A percentile compares a stretch with the other conserved stretches of the same genome.
phyloP scores from a whole-genome alignment of 306 rosid species.

The Malus fusca region DNA sequence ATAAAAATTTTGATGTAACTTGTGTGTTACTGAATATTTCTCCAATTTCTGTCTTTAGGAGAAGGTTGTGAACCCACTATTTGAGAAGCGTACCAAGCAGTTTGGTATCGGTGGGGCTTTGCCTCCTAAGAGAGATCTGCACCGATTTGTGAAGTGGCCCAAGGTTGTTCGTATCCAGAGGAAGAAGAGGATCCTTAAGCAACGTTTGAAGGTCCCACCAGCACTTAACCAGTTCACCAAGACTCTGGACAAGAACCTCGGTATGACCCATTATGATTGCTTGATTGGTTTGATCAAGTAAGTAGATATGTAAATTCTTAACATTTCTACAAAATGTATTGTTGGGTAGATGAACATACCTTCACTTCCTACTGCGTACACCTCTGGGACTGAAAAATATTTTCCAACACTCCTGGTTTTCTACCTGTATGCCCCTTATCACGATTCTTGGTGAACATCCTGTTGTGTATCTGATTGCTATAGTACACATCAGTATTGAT shows the following conservation, averaged over 20 bases:
- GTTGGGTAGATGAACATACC: not conserved
- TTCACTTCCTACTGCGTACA: not conserved
- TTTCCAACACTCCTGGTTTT: not conserved
- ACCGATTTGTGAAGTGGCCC: slow-evolving; percentile 66
- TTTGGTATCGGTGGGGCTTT: slow-evolving; percentile 79
- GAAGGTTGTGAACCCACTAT: slow-evolving; percentile 54
- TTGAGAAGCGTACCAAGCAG: slow-evolving; percentile 63
- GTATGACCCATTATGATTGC: slow-evolving; percentile 5
- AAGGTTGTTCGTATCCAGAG: slow-evolving; percentile 50
- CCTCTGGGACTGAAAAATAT: not conserved
- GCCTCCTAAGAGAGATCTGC: slow-evolving; percentile 68
- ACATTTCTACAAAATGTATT: not conserved
- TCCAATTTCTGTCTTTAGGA: slow-evolving; percentile 19
- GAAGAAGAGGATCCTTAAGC: slow-evolving; percentile 62
- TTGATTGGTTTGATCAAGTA: not conserved
- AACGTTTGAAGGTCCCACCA: slow-evolving; percentile 71
- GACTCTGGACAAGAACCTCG: slow-evolving; percentile 68
- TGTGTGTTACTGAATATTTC: not conserved
- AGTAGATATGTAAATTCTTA: not conserved
- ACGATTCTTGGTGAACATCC: not conserved
- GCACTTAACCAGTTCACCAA: slow-evolving; percentile 74
- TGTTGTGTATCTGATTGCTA: not conserved
- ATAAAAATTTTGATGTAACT: too few relatives aligned
- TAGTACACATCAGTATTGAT: not conserved
- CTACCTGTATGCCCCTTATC: not conserved